Percentiles rank a stretch among this genome's conserved stretches.
phyloP scores from a whole-genome alignment of 75 land plant species.

The Isoetes taiwanensis region DNA sequence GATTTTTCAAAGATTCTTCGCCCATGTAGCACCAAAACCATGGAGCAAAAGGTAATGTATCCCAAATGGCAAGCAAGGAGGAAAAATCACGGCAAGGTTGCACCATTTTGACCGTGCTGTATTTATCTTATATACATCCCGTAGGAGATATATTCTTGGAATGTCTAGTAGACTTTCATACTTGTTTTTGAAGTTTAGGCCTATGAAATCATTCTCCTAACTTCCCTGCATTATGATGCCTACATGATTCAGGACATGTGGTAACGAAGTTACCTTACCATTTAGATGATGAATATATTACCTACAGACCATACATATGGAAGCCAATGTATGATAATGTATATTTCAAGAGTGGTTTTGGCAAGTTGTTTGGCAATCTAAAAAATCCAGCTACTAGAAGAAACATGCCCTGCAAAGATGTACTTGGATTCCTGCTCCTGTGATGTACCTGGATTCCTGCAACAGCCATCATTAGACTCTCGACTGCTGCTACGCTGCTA shows the following conservation, averaged over 20 bases:
- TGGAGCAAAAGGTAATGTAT: too few relatives aligned
- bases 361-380: constrained; percentile 12
- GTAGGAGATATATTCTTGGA: constrained; percentile 3
- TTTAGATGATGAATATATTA: constrained; percentile 2
- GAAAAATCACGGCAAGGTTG: constrained; percentile 14
- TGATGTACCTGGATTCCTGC: constrained; percentile 12
- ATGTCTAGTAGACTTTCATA: constrained; percentile 10
- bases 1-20: too few relatives aligned
- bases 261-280: too few relatives aligned
- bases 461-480: constrained; percentile 15
- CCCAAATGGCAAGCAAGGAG: too few relatives aligned
- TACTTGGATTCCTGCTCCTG: constrained; percentile 14
- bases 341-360: constrained; percentile 16
- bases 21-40: too few relatives aligned
- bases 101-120: constrained; percentile 12
- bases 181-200: too few relatives aligned
- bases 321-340: constrained; percentile 18
- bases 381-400: constrained; percentile 18
- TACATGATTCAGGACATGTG: too few relatives aligned
- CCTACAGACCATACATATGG: constrained; percentile 12
- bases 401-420: constrained; percentile 22
- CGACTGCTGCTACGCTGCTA: constrained; percentile 7
- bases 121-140: constrained; percentile 7
- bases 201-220: too few relatives aligned
- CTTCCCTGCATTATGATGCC: too few relatives aligned